Conservation (phyloP, 176 grass and related monocot species). For the Coix lacrymajobi region DNA sequence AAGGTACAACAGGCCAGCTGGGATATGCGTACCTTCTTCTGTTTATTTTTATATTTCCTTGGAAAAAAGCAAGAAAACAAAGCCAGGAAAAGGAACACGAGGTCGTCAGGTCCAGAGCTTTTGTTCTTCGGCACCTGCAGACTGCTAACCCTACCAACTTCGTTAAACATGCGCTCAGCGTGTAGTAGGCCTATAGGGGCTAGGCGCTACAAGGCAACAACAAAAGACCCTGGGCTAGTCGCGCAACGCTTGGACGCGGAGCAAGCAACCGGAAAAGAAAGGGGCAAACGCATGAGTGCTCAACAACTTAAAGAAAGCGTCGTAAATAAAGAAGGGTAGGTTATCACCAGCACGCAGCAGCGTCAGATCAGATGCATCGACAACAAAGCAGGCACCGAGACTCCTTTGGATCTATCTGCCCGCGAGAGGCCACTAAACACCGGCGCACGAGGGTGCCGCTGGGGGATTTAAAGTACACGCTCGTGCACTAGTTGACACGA, state of each 20-base stretch:
- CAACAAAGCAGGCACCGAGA: slow-evolving; percentile 3
- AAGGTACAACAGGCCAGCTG: background rate
- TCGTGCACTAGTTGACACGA: slow-evolving; percentile 9
- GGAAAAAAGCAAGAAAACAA: background rate
- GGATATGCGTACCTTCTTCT: background rate
- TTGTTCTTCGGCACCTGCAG: background rate
- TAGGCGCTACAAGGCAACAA: background rate
- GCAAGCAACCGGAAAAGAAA: background rate
- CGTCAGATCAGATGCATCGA: background rate
- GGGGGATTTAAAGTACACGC: slow-evolving; percentile 14
- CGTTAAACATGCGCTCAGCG: background rate
- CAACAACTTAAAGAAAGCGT: background rate
- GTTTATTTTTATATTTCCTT: background rate
- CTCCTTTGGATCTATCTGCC: background rate
- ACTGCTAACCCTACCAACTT: background rate
- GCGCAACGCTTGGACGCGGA: background rate
- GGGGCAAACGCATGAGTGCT: background rate
- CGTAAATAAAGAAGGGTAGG: background rate
- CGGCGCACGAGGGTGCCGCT: background rate
- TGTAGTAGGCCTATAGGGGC: background rate
- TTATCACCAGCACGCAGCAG: no score
- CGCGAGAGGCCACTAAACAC: background rate
- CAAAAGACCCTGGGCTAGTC: background rate
- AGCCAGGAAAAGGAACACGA: background rate
- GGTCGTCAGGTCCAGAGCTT: background rate